Conservation (phyloP, 2,329 filamentous ascomycete species). For the Meredithiella fracta region DNA sequence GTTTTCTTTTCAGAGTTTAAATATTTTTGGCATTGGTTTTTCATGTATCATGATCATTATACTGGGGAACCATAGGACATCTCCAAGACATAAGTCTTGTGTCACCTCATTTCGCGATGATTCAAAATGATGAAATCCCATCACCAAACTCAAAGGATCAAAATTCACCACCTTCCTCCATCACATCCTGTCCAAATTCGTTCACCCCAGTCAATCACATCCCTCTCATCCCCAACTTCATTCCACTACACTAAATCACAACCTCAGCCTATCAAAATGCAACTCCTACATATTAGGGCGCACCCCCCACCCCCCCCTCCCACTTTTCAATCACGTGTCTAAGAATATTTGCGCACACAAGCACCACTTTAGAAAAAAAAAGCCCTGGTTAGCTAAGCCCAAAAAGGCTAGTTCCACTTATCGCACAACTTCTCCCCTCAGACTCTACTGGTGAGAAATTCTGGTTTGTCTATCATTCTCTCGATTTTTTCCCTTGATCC, state of each 20-base stretch:
- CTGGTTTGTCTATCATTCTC: conserved; percentile 14
- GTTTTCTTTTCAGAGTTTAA: not conserved
- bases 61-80: not conserved
- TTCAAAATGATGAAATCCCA: too few species aligned
- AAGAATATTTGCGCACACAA: conserved; percentile 10
- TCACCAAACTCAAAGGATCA: too few species aligned
- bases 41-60: not conserved
- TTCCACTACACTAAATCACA: not conserved
- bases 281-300: conserved; percentile 10
- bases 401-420: conserved; percentile 12
- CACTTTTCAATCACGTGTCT: conserved; percentile 13
- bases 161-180: too few species aligned
- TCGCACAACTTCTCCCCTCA: conserved; percentile 14
- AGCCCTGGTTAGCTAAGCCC: conserved; percentile 12
- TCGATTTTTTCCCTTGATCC: conserved; percentile 15
- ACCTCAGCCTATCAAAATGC: not conserved
- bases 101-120: not conserved
- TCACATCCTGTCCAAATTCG: too few species aligned
- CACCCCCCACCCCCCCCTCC: too few species aligned
- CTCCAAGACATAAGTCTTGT: not conserved
- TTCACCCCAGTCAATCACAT: not conserved
- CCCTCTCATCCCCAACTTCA: not conserved
- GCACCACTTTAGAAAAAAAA: conserved; percentile 11
- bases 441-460: conserved; percentile 15
- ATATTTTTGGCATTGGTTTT: too few species aligned